Conservation (phyloP, 164 flowering plant species). For the Nelumbo lutea region DNA sequence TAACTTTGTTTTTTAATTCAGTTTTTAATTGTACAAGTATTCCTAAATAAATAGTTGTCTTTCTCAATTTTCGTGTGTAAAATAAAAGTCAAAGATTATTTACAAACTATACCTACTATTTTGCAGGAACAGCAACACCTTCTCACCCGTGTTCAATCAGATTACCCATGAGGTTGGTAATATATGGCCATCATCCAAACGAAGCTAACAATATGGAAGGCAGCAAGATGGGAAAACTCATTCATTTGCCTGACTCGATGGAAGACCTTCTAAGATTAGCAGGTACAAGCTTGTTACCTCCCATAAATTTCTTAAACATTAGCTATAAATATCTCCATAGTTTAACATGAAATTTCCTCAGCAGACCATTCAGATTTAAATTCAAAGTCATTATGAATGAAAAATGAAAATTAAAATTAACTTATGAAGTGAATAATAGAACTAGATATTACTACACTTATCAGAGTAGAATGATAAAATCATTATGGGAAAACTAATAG, state of each 20-base stretch:
- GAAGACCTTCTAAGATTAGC: constrained; percentile 53
- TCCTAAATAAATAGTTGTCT: no score
- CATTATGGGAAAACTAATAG: no score
- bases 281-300: constrained; percentile 32
- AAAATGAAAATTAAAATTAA: no score
- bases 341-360: background rate
- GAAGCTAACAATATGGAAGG: constrained; percentile 28
- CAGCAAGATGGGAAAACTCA: constrained; percentile 44
- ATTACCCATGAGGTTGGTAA: constrained; percentile 45
- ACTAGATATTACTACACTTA: no score
- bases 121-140: constrained; percentile 37
- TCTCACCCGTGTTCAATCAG: constrained; percentile 21
- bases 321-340: no score
- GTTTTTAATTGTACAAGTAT: no score
- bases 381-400: no score
- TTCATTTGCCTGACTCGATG: constrained; percentile 53
- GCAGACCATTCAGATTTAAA: background rate
- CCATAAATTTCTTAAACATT: constrained; percentile 1
- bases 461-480: no score
- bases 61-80: no score
- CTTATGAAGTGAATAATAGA: no score
- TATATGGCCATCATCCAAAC: constrained; percentile 64
- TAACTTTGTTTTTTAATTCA: no score
- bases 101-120: background rate
- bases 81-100: no score